Percentiles rank a stretch among this genome's conserved stretches.
Conservation (phyloP, 1,284 basidiomycete species). For the Apiotrichum brassicae region DNA sequence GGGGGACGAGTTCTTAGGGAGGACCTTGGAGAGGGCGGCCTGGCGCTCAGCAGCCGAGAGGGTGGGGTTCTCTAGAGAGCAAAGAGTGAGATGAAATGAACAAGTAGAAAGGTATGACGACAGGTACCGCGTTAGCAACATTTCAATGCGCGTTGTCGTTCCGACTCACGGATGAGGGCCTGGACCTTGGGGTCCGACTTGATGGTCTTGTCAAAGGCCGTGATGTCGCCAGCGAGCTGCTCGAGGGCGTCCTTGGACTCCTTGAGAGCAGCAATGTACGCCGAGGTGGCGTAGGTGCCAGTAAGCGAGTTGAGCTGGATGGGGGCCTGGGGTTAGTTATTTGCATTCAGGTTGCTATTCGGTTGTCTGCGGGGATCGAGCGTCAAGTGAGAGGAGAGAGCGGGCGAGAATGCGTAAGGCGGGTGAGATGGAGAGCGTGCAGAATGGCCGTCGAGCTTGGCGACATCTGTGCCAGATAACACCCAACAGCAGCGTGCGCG, state of each 20-base stretch:
- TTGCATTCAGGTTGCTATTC: no score
- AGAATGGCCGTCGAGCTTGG: no score
- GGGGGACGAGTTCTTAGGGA: constrained; percentile 60
- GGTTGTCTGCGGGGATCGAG: no score
- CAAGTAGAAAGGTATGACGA: background rate
- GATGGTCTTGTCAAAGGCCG: constrained; percentile 61
- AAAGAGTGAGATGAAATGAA: background rate
- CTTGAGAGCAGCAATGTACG: constrained; percentile 83
- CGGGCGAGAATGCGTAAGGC: no score
- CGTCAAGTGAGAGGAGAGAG: no score
- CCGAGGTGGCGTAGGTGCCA: constrained; percentile 87
- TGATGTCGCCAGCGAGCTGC: constrained; percentile 75
- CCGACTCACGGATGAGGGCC: constrained; percentile 56
- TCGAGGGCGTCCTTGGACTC: constrained; percentile 62
- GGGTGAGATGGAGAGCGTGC: no score
- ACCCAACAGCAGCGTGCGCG: no score
- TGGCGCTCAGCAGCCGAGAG: constrained; percentile 71
- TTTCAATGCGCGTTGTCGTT: background rate
- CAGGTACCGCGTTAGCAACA: background rate
- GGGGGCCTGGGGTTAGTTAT: constrained; percentile 35
- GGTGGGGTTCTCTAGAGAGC: constrained; percentile 65
- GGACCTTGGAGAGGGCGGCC: constrained; percentile 63
- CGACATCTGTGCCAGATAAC: no score
- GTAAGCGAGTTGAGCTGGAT: constrained; percentile 49
- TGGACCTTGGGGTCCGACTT: constrained; percentile 59